Percentiles rank a stretch among this genome's conserved stretches.
Evolutionary conservation across 116 monocot species (phyloP).

Genomic region (Posidonia oceanica): DNA sequence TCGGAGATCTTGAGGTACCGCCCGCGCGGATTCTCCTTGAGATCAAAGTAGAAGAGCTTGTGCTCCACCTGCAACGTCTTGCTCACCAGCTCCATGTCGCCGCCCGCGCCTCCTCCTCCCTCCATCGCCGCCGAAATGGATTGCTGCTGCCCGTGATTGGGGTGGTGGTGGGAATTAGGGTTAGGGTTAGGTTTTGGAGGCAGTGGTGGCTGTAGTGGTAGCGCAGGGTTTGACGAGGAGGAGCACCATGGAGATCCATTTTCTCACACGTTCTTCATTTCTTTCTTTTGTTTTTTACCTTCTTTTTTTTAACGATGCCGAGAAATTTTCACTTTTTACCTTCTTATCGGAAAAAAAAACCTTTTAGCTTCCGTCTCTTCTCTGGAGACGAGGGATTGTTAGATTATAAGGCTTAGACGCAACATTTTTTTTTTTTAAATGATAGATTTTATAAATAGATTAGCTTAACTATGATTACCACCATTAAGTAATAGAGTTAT

Average conservation of each 20-base stretch:
- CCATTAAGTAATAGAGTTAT: no score
- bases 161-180: background rate
- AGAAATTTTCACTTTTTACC: background rate
- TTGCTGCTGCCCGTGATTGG: background rate
- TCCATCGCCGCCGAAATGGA: slow-evolving; percentile 2
- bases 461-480: no score
- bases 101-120: slow-evolving; percentile 23
- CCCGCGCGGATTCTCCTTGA: slow-evolving; percentile 85
- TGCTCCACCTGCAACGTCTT: slow-evolving; percentile 95
- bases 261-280: background rate
- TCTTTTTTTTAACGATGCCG: background rate
- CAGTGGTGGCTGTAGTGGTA: no score
- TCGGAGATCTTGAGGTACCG: slow-evolving; percentile 91
- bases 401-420: no score
- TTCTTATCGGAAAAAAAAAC: no score
- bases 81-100: slow-evolving; percentile 65
- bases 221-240: no score
- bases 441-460: no score
- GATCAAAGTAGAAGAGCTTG: slow-evolving; percentile 90
- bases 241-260: background rate
- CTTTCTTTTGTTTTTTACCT: background rate
- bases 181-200: background rate
- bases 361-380: no score
- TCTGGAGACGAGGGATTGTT: no score
- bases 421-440: no score